Evolutionary conservation across 345 rosid species (phyloP).

Genomic region (Erodium maritimum): DNA sequence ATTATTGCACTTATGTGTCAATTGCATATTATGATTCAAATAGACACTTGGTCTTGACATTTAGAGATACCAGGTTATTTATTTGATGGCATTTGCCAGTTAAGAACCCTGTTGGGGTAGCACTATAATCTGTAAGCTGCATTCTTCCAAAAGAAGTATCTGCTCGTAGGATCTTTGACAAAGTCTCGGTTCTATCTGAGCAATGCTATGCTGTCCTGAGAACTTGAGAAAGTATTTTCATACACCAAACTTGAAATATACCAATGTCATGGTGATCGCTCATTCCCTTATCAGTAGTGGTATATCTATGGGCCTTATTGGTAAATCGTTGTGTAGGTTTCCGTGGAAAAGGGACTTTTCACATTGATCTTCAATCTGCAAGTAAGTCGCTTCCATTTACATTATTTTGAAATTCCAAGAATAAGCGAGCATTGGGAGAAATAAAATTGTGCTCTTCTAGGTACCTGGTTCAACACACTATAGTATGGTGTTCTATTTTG

Average conservation of each 20-base stretch:
- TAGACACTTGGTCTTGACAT: not conserved
- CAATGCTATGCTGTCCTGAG: not conserved
- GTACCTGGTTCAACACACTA: constrained; percentile 96
- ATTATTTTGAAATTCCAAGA: constrained; percentile 1
- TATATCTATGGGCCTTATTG: not conserved
- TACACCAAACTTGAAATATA: not conserved
- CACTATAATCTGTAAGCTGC: not conserved
- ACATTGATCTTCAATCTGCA: constrained; percentile 60
- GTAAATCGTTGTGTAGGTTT: constrained; percentile 33
- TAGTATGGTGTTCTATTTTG: constrained; percentile 94
- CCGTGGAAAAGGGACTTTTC: constrained; percentile 63
- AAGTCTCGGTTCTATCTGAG: not conserved
- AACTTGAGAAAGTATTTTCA: not conserved
- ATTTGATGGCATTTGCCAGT: not conserved
- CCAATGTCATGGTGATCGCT: not conserved
- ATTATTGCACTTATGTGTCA: too few species aligned
- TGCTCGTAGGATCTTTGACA: too few species aligned
- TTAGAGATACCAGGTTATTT: not conserved
- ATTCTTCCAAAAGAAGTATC: not conserved
- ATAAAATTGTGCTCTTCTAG: constrained; percentile 21
- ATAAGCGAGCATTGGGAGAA: constrained; percentile 4
- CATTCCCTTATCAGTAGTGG: not conserved
- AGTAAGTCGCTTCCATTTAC: constrained; percentile 34
- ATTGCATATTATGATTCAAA: too few species aligned
- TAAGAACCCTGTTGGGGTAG: not conserved